Conservation (phyloP, 208 protist genomes). For the Leishmania major region DNA sequence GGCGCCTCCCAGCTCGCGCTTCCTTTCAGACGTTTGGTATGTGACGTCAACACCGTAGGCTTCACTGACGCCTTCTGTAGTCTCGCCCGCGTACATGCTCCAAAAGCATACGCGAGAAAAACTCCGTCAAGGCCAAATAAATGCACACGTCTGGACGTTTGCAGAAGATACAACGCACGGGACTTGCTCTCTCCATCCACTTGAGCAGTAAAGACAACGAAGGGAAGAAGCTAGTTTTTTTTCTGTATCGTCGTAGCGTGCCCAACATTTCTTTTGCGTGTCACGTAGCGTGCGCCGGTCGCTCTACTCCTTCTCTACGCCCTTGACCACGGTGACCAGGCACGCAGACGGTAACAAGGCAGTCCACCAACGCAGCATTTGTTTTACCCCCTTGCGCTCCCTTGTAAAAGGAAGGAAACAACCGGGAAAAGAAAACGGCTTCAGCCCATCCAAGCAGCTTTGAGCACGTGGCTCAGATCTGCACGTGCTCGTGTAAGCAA, state of each 20-base stretch:
- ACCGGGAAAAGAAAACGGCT: background rate
- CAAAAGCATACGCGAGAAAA: background rate
- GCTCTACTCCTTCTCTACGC: background rate
- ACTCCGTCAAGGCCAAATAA: background rate
- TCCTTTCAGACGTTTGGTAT: background rate
- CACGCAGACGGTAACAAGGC: background rate
- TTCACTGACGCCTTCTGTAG: background rate
- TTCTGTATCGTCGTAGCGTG: background rate
- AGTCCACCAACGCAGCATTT: background rate
- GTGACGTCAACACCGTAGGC: background rate
- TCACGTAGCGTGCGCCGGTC: background rate
- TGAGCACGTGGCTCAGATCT: background rate
- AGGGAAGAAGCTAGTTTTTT: background rate
- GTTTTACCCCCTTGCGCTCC: background rate
- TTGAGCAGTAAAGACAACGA: background rate
- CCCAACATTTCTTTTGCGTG: background rate
- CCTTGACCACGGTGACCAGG: background rate
- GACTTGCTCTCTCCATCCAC: background rate
- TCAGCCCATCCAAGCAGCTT: background rate
- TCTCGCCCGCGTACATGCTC: background rate
- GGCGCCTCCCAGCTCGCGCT: background rate
- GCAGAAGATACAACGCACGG: background rate
- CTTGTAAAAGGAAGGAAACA: background rate
- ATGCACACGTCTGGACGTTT: background rate
- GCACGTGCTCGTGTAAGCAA: background rate